Base-by-base conservation (phyloP, 768 basidiomycete species). In the Kwoniella botswanensis region DNA sequence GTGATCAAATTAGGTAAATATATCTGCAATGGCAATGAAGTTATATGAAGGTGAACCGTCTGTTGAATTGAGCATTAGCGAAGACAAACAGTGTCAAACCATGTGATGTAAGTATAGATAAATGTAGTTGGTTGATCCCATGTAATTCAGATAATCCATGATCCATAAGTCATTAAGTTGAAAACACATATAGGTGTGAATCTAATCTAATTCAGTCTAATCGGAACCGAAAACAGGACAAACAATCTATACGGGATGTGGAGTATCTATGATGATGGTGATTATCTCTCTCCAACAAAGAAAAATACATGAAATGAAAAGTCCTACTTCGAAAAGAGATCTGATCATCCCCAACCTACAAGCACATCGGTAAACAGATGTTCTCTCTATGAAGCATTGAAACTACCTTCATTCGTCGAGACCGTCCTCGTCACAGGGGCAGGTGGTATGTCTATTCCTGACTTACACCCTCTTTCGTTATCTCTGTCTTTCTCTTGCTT, bases 391-490 rank as follows among this genome's bases (percentile, higher is more conserved):
- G 79, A 78, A 52, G 75, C 76, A 13, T 73, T 82, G 72, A 74
- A 77, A 61, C 71, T 84, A 18, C 83, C 83, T 15, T n/a, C 67
- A 6, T 75, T 79, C 68, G 72, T 84, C 75, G 74, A 82, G 75
- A 82, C 82, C 13, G 71, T 82, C 66, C 73, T 84, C 18, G 76
- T 84, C 66, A 82, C 83, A 60, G 83, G 83, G 17, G 83, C 83
- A 18, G 82, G 81, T 10, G 83, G 81, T 82, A 61, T 46, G 79
- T 76, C 9, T 4, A 18, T 26, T 5, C 26, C 22, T 43, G 15
- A 10, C 24, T 4, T 24, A 17, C 43, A 22, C 55, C n/a, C 58
- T 41, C 55, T 50, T 46, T 57, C 60, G 46, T 9, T 24, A 22
- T 55, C 13, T 4, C 42, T 50, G 5, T 10, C 54, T 65, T 5